Base-by-base conservation (phyloP, 225 moss, liverwort and hornwort genomes). In the Rhytidiadelphus loreus region DNA sequence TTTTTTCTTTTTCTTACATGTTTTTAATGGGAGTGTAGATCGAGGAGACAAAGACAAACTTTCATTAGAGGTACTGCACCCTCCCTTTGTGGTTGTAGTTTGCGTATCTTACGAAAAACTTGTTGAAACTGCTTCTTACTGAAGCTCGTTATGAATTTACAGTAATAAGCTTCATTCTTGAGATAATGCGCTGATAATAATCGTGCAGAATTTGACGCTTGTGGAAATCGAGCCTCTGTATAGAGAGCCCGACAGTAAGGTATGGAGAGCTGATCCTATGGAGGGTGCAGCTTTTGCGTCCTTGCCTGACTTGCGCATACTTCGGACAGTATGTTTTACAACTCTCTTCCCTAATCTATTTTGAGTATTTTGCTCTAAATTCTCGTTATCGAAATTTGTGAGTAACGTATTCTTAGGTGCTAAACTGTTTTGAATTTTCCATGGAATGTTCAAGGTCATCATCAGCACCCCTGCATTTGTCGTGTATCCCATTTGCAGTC, bases 201-300 rank as follows among this genome's bases (percentile, higher is more conserved):
- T 46, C 66, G 77, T 86, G 92, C 95, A 96, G 96, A 93, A 95
- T 90, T 91, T 96, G 92, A 93, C 92, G 69, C 93, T 96, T 81
- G 96, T 96, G 90, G 96, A 96, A 90, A 89, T 96, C 62, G 96
- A 96, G 90, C 95, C 96, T 86, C 88, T 96, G 4, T 96, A 92
- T 87, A 96, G 90, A 88, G 93, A 94, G 71, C 90, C 89, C 52
- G 92, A 94, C 33, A 92, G 95, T 88, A 87, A 92, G 53, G 86
- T 93, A 23, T 96, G 96, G 96, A 89, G 93, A 88, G 91, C 95
- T 66, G 96, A 96, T 90, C 94, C 95, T 29, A 96, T 96, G 96
- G 96, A 96, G 88, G 75, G 93, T 81, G 93, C 96, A 85, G 96
- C 96, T 57, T 96, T 96, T 92, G 92, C 94, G 60, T 95, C 95